These are phyloP conservation scores for Geum urbanum DNA, from an alignment of 306 rosid genomes.

Conservation along the genomic window DNA sequence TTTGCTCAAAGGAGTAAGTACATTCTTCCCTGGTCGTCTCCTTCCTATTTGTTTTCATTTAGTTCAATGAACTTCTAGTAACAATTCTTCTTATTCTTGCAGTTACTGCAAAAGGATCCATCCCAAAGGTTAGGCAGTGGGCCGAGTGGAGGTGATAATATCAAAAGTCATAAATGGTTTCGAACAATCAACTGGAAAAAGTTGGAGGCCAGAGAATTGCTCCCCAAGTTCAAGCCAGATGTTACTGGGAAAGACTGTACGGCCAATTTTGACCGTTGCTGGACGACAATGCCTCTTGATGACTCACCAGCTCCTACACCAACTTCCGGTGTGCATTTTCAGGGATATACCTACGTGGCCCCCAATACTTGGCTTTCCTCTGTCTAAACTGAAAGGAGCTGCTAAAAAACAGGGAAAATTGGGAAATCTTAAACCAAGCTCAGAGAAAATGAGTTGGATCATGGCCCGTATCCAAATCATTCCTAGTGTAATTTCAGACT, in stretches of 20 bases:
- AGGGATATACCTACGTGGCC: conserved; percentile 75
- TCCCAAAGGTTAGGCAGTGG: conserved; percentile 72
- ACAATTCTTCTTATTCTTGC: conserved; percentile 18
- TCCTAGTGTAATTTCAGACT: background rate
- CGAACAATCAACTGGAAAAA: conserved; percentile 79
- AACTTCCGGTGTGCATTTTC: conserved; percentile 76
- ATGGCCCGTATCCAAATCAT: background rate
- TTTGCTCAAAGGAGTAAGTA: conserved; percentile 87
- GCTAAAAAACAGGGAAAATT: conserved; percentile 5
- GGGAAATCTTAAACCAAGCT: background rate
- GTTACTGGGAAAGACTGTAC: conserved; percentile 80
- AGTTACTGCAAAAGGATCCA: conserved; percentile 93
- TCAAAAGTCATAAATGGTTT: conserved; percentile 83
- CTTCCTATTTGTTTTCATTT: background rate
- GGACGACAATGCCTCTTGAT: conserved; percentile 81
- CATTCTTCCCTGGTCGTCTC: conserved; percentile 4
- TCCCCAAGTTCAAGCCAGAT: conserved; percentile 82
- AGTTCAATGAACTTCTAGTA: background rate
- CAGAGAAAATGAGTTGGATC: background rate
- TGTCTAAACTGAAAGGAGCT: conserved; percentile 27
- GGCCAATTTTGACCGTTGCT: conserved; percentile 80
- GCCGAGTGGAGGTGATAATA: conserved; percentile 67
- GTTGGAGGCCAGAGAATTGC: conserved; percentile 77
- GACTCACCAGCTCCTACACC: conserved; percentile 97
- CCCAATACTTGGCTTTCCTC: conserved; percentile 92